A percentile compares a stretch with the other conserved stretches of the same genome.
phyloP scores from a whole-genome alignment of 768 basidiomycete genomes.

The Psilocybe tampanensis region DNA sequence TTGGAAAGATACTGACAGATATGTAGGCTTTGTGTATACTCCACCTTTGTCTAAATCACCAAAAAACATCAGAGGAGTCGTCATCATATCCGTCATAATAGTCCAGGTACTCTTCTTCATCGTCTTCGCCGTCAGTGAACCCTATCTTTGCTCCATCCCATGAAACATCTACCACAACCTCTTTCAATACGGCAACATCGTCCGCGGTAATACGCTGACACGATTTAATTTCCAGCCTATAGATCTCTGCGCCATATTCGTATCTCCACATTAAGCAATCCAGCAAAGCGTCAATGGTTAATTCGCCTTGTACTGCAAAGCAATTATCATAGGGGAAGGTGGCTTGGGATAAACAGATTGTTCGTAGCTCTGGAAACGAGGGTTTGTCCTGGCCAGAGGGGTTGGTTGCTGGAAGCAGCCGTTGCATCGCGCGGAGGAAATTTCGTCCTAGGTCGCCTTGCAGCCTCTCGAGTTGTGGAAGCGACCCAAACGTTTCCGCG shows the following conservation, averaged over 20 bases:
- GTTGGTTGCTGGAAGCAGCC: background rate
- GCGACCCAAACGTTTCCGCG: background rate
- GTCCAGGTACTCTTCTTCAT: background rate
- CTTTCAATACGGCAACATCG: slow-evolving; percentile 25
- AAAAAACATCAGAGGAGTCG: no score
- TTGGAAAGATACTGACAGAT: no score
- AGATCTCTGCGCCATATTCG: slow-evolving; percentile 30
- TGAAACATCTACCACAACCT: slow-evolving; percentile 31
- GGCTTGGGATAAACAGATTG: background rate
- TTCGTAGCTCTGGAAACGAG: background rate
- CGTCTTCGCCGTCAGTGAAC: slow-evolving; percentile 21
- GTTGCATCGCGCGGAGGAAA: background rate
- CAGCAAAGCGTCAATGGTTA: background rate
- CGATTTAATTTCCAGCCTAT: slow-evolving; percentile 26
- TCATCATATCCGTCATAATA: no score
- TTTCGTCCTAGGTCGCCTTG: background rate
- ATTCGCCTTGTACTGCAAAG: background rate
- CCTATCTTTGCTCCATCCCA: slow-evolving; percentile 36
- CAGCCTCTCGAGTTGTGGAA: background rate
- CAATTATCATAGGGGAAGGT: background rate
- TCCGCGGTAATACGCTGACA: slow-evolving; percentile 25
- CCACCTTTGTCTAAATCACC: no score
- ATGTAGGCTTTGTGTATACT: no score
- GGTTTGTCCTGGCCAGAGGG: background rate
- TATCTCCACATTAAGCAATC: slow-evolving; percentile 33